A percentile compares a stretch with the other conserved stretches of the same genome.
phyloP scores from a whole-genome alignment of 768 basidiomycete genomes.

The Leccinum disarticulatum region DNA sequence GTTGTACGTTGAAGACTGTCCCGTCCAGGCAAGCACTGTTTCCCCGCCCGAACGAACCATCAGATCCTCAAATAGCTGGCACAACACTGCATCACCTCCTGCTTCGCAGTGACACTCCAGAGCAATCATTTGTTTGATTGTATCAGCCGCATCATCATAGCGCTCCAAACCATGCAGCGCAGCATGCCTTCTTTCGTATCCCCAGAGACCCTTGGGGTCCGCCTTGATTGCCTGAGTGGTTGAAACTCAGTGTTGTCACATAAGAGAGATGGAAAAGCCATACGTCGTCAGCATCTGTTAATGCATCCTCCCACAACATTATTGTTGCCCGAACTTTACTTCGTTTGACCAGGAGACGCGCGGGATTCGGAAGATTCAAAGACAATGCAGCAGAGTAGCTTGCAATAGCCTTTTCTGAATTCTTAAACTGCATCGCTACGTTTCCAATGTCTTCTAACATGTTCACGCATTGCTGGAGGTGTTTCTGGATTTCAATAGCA shows the following conservation, averaged over 20 bases:
- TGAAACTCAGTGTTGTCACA: not conserved
- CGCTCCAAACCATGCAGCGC: not conserved
- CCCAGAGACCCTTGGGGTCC: not conserved
- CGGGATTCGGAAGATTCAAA: not conserved
- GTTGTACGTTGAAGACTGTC: too few species aligned
- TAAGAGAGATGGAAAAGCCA: too few species aligned
- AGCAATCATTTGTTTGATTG: not conserved
- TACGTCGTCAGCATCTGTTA: constrained; percentile 2
- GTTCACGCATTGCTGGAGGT: not conserved
- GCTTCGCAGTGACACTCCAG: too few species aligned
- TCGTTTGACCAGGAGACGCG: constrained; percentile 8
- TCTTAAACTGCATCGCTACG: not conserved
- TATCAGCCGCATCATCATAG: not conserved
- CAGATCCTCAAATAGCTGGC: too few species aligned
- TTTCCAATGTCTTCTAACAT: not conserved
- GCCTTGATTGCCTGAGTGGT: not conserved
- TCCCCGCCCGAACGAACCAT: too few species aligned
- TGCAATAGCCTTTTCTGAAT: constrained; percentile 1
- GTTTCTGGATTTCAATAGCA: not conserved
- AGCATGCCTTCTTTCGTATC: constrained; percentile 1
- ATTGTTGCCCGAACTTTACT: not conserved
- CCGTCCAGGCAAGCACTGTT: too few species aligned
- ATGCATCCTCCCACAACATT: constrained; percentile 3
- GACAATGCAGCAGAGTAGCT: not conserved
- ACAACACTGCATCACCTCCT: too few species aligned